Conservation (phyloP, 1,284 basidiomycete genomes). For the Meira nashicola region DNA sequence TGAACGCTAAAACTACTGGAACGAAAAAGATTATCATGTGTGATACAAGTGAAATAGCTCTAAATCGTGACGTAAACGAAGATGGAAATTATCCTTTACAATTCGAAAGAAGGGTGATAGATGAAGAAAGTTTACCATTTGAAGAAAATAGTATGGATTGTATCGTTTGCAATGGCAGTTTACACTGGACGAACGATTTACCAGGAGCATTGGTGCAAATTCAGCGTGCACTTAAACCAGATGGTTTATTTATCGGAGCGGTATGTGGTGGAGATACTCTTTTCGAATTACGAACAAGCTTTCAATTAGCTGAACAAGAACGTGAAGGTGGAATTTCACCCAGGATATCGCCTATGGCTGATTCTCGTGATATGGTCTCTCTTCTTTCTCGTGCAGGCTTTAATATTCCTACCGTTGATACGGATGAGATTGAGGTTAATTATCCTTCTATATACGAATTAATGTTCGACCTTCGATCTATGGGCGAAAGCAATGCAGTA, state of each 20-base stretch:
- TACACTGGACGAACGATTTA: conserved; percentile 98
- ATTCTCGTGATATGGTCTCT: conserved; percentile 66
- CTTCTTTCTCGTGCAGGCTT: conserved; percentile 82
- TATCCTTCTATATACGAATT: conserved; percentile 97
- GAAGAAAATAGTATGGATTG: conserved; percentile 77
- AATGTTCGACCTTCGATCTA: conserved; percentile 82
- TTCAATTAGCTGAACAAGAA: conserved; percentile 91
- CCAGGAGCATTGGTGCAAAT: conserved; percentile 90
- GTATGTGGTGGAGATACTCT: conserved; percentile 94
- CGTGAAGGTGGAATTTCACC: conserved; percentile 92
- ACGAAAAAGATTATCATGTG: conserved; percentile 72
- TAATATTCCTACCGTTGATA: conserved; percentile 86
- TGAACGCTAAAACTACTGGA: conserved; percentile 66
- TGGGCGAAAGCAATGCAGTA: conserved; percentile 94
- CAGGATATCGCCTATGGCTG: conserved; percentile 94
- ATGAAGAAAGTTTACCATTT: conserved; percentile 56
- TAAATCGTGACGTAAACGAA: conserved; percentile 34
- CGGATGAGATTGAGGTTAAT: conserved; percentile 82
- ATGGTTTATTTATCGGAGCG: conserved; percentile 89
- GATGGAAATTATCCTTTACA: conserved; percentile 33
- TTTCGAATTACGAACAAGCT: conserved; percentile 82
- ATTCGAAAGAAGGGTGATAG: conserved; percentile 42
- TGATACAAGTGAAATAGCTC: conserved; percentile 64
- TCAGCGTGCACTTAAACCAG: conserved; percentile 75
- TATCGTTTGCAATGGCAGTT: conserved; percentile 79